phyloP scores from a whole-genome alignment of 345 rosid species.

The Linum usitatissimum region DNA sequence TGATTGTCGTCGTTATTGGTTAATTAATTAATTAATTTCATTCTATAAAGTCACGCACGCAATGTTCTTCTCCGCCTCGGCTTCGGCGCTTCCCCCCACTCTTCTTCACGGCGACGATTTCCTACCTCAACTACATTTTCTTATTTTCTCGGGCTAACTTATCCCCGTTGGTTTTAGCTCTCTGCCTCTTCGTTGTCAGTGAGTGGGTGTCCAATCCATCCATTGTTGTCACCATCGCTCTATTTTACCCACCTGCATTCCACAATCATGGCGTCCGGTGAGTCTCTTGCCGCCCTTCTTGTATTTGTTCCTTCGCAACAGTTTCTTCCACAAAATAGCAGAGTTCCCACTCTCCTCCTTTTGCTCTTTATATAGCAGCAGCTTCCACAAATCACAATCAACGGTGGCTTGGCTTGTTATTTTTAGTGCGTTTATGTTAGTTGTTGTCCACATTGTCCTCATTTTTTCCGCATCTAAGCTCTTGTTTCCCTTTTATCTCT shows the following conservation, averaged over 20 bases:
- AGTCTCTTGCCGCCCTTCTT: background rate
- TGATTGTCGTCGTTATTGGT: too few species aligned
- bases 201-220: background rate
- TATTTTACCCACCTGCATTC: background rate
- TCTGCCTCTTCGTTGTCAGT: background rate
- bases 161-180: background rate
- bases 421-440: background rate
- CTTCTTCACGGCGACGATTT: too few species aligned
- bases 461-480: background rate
- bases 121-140: too few species aligned
- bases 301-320: background rate
- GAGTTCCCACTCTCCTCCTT: background rate
- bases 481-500: background rate
- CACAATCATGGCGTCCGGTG: background rate
- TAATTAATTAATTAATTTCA: too few species aligned
- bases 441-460: background rate
- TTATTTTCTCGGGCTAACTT: too few species aligned
- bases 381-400: background rate
- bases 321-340: background rate
- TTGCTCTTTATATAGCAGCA: background rate
- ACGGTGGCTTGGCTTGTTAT: background rate
- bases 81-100: too few species aligned
- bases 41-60: too few species aligned
- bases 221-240: background rate
- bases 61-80: too few species aligned